phyloP scores from a whole-genome alignment of 1,284 basidiomycete genomes.

The Apiotrichum laibachii region DNA sequence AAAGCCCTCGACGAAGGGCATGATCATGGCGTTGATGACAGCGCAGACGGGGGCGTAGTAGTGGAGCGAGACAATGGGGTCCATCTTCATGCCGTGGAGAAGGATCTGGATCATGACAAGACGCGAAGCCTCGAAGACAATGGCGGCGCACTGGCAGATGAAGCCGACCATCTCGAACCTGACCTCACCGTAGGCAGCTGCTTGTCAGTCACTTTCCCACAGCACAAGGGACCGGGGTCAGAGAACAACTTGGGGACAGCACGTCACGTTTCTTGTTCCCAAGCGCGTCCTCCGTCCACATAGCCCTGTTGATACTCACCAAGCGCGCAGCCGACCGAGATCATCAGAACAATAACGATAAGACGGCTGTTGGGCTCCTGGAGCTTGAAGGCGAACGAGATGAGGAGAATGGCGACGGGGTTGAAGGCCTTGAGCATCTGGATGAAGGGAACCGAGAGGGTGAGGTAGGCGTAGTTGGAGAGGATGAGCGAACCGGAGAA shows the following conservation, averaged over 20 bases:
- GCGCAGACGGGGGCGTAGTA: slow-evolving; percentile 98
- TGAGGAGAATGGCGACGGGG: slow-evolving; percentile 92
- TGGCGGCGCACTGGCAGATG: slow-evolving; percentile 75
- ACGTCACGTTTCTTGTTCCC: no score
- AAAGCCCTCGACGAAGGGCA: slow-evolving; percentile 87
- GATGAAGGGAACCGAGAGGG: slow-evolving; percentile 87
- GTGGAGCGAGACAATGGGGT: slow-evolving; percentile 90
- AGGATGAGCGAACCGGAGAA: slow-evolving; percentile 89
- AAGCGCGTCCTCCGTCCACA: neutral
- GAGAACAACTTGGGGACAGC: no score
- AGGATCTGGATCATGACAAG: slow-evolving; percentile 96
- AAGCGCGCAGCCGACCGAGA: slow-evolving; percentile 83
- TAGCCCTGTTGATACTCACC: slow-evolving; percentile 56
- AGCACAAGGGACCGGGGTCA: no score
- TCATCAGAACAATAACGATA: slow-evolving; percentile 69
- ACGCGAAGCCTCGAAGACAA: slow-evolving; percentile 60
- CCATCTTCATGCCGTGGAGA: slow-evolving; percentile 94
- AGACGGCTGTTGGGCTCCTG: slow-evolving; percentile 82
- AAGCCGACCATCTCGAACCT: slow-evolving; percentile 65
- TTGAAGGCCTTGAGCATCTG: slow-evolving; percentile 99
- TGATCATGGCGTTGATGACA: slow-evolving; percentile 73
- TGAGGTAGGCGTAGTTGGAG: slow-evolving; percentile 91
- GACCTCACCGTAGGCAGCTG: slow-evolving; percentile 26
- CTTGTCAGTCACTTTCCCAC: neutral
- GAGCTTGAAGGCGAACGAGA: slow-evolving; percentile 85